Evolutionary conservation across 2,329 filamentous ascomycete species (phyloP), one percentile per base, ranked within the genome.

Genomic region (Ophiostoma sp.): DNA sequence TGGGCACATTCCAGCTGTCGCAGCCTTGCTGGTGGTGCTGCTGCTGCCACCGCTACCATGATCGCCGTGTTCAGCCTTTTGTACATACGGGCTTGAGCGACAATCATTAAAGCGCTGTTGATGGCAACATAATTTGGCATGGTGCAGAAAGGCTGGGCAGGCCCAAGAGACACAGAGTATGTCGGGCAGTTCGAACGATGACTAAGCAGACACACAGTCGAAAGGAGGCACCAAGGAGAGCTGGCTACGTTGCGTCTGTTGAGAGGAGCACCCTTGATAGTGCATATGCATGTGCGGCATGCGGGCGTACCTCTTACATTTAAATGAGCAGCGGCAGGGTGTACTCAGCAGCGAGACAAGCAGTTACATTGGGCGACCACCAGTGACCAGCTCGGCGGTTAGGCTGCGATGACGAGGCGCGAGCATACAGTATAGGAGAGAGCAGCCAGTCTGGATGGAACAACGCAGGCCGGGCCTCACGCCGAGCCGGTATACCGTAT

Each of bases 251-350:
- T 62, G 57, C 57, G 57, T 20, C 57, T 33, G 27, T 3, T 62
- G 27, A 62, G 27, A 62, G 57, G 57, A 20, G 11, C 27, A 33
- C 33, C 27, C 27, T 27, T 57, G n/a, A 10, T 57, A n/a, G 8
- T 57, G 52, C 52, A 31, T 62, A 62, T 60, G 54, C 54, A 60
- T 31, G 54, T 15, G 54, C 54, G 54, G 54, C 54, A 60, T 60
- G 54, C 54, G 33, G 54, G n/a, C 7, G 48, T 54, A 54, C 48
- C 10, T 54, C n/a, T 54, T n/a, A 54, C n/a, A 23, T 54, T 48
- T 6, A 44, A 15, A 44, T 20, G 48, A 54, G 48, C 44, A 20
- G 44, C 17, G 15, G 15, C 44, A n/a, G 27, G 27, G 27, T 31
- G 27, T 31, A 31, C 27, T 31, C 27, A 31, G 27, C 27, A 54